Base-by-base conservation (phyloP, 2,329 filamentous ascomycete genomes). In the Ramularia endophylla region DNA sequence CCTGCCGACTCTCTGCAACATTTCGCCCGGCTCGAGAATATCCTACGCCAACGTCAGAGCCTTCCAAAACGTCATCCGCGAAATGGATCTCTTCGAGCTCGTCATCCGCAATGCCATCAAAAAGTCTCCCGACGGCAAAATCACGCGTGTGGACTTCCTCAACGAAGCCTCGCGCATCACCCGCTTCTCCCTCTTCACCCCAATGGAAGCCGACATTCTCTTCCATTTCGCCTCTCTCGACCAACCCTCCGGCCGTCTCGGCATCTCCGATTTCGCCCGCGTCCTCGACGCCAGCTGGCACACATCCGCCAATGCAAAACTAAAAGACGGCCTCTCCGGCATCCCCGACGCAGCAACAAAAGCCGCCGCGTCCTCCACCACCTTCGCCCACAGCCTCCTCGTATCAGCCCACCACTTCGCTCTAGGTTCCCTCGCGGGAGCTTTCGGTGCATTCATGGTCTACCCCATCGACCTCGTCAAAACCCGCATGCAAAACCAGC, bases 401-500 rank as follows among this genome's bases (percentile, higher is more conserved):
- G 85, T 89, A 61, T 94, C 89, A 1, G 78, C 74, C 2, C 94
- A 95, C 66, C 89, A 94, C 72, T 98, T 98, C 62, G 80, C 72
- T 3, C 78, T 98, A 5, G 92, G 92, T 45, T 88, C 85, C 62
- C 54, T 95, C 54, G 92, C 92, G 6, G 92, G 92, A 67, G 92
- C 92, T 8, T 98, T 98, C 62, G 92, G 92, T 63, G 92, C 92
- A 9, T 97, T 98, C 65, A 95, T 98, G 87, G 92, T 98, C 40
- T 98, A 98, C 65, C 92, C 92, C 17, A 97, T 98, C 61, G 92
- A 98, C 70, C 71, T 98, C 47, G 92, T 98, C 65, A 98, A 98
- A 78, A 98, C 92, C 1, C 82, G 92, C 47, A 85, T 98, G 81
- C 92, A 98, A 68, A 98, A 98, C 71, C 92, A 98, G 73, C 80